Conservation (phyloP, 441 rosid genomes). For the Manihot esculenta region DNA sequence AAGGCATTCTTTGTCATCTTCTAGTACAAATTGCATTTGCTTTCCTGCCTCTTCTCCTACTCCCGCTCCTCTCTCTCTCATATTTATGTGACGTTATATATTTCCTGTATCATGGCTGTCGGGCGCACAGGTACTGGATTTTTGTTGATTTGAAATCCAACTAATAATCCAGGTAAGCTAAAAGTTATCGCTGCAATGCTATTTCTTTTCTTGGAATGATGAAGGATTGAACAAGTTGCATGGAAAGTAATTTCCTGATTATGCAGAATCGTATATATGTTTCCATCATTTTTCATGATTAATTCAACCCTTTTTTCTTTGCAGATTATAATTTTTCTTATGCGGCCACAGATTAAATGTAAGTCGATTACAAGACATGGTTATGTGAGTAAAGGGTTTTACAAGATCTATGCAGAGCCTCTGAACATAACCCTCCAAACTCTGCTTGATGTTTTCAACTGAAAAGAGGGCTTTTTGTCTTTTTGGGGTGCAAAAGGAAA, state of each 20-base stretch:
- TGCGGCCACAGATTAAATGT: not conserved
- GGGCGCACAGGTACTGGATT: not conserved
- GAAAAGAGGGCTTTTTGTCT: too few relatives aligned
- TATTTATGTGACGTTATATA: not conserved
- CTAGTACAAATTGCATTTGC: not conserved
- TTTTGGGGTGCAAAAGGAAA: too few relatives aligned
- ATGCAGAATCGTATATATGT: not conserved
- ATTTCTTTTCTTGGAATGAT: not conserved
- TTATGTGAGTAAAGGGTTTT: not conserved
- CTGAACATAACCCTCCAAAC: too few relatives aligned
- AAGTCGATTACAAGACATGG: not conserved
- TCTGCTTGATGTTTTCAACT: too few relatives aligned
- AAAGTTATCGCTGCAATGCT: not conserved
- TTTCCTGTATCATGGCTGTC: not conserved
- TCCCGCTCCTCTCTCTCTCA: not conserved
- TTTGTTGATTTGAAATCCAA: not conserved
- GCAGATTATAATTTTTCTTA: not conserved
- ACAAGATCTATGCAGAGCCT: too few relatives aligned
- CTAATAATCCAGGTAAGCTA: not conserved
- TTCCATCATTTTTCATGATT: not conserved
- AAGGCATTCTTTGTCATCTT: slow-evolving; percentile 24
- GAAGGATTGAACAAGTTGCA: not conserved
- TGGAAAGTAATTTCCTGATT: not conserved
- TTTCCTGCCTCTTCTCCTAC: not conserved
- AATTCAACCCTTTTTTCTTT: not conserved